phyloP scores from a whole-genome alignment of 495 filamentous ascomycete species.

The Choiromyces venosus region DNA sequence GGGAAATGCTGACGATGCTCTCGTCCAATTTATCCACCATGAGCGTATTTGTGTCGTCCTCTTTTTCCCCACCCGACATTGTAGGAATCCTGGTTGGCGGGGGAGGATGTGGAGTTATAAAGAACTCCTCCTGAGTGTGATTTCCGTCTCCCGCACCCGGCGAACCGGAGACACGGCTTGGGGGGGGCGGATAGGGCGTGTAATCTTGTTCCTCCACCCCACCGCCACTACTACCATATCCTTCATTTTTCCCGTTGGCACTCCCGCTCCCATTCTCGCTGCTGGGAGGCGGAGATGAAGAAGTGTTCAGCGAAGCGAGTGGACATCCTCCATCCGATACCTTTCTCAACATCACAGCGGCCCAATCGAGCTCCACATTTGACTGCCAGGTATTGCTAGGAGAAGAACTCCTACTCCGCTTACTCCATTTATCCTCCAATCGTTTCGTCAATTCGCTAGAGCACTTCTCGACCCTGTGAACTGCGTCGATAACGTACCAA shows the following conservation, averaged over 20 bases:
- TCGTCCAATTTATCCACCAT: slow-evolving; percentile 22
- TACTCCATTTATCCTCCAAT: slow-evolving; percentile 30
- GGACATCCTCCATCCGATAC: slow-evolving; percentile 27
- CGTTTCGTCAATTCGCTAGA: slow-evolving; percentile 17
- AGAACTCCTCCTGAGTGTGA: slow-evolving; percentile 19
- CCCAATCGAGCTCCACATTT: slow-evolving; percentile 25
- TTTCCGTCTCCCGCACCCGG: slow-evolving; percentile 2
- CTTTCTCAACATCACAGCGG: slow-evolving; percentile 23
- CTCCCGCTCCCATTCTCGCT: slow-evolving; percentile 27
- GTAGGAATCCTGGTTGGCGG: slow-evolving; percentile 26
- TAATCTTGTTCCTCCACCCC: slow-evolving; percentile 20
- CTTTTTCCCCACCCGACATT: slow-evolving; percentile 10
- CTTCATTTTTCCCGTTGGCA: slow-evolving; percentile 4
- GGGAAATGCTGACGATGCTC: slow-evolving; percentile 31
- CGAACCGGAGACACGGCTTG: slow-evolving; percentile 24
- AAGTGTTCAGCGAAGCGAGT: slow-evolving; percentile 9
- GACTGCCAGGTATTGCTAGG: background rate
- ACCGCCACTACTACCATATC: slow-evolving; percentile 15
- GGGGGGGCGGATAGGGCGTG: slow-evolving; percentile 20
- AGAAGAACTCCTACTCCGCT: slow-evolving; percentile 19
- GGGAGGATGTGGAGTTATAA: slow-evolving; percentile 29
- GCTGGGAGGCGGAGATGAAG: slow-evolving; percentile 16
- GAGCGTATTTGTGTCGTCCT: slow-evolving; percentile 25
- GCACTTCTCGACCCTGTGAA: slow-evolving; percentile 24
- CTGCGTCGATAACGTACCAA: slow-evolving; percentile 29